phyloP scores from a whole-genome alignment of 352 stramenopile species.

The Blastocystis sp. region DNA sequence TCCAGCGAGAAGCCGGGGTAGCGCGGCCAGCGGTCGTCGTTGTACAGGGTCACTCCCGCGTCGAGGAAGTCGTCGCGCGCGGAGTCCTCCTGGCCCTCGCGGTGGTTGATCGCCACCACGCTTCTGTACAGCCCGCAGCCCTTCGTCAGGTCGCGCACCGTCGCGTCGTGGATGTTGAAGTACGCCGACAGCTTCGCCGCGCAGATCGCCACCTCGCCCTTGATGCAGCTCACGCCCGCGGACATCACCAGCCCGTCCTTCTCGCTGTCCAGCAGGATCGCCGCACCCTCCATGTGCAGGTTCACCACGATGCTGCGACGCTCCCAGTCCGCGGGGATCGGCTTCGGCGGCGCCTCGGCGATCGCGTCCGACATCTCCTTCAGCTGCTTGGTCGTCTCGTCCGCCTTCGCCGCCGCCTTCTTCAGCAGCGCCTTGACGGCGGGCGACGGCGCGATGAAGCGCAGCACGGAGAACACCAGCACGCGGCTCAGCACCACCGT shows the following conservation, averaged over 20 bases:
- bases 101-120: conserved; percentile 46
- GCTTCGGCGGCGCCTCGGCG: conserved; percentile 40
- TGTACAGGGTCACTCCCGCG: conserved; percentile 39
- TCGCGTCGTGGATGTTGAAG: conserved; percentile 55
- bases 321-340: conserved; percentile 64
- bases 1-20: conserved; percentile 62
- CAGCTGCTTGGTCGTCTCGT: conserved; percentile 67
- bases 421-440: conserved; percentile 62
- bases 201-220: conserved; percentile 35
- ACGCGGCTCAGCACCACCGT: conserved; percentile 61
- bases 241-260: conserved; percentile 21
- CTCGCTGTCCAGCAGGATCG: conserved; percentile 39
- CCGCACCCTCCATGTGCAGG: conserved; percentile 21
- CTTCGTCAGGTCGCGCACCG: conserved; percentile 16
- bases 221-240: conserved; percentile 20
- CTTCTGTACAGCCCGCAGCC: conserved; percentile 33
- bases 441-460: conserved; percentile 44
- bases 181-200: conserved; percentile 24
- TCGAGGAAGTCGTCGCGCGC: conserved; percentile 42
- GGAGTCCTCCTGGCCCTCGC: not conserved
- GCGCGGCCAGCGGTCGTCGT: conserved; percentile 49
- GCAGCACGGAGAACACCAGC: conserved; percentile 42
- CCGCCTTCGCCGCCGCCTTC: conserved; percentile 49
- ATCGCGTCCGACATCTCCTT: conserved; percentile 56
- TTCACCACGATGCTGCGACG: conserved; percentile 33